Evolutionary conservation across 2,329 filamentous ascomycete species (phyloP), one percentile per base, ranked within the genome.

Genomic region (Venturia nashicola): DNA sequence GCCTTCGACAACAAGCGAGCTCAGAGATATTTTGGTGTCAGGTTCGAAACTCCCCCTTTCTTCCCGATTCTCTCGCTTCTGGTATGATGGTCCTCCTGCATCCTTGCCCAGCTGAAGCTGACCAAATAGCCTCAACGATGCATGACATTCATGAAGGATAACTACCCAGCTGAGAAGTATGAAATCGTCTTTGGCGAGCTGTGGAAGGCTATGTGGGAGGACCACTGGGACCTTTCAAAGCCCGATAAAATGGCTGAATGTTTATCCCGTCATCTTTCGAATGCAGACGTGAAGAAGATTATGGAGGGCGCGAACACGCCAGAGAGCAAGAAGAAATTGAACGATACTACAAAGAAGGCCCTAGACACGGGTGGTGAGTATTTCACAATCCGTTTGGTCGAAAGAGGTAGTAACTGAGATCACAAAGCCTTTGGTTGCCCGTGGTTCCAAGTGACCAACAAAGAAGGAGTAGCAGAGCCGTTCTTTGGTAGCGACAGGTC

Each of bases 401-500:
- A 18, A 8, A 36, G 5, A 20, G 39, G 32, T 57, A 36, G 5
- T 57, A 6, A 34, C 8, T n/a, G 5, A 12, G 18, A 57, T 27
- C 27, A 27, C 1, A 48, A 36, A 32, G 89, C 89, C 0, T 93
- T 89, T 73, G 90, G 90, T 0, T 84, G 85, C 61, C 90, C 90
- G 1, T 93, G 89, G 89, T 78, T 89, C 66, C 86, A 85, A 81
- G 88, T 86, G 3, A 80, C 78, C 20, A 84, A 87, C 68, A 72
- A 70, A 1, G 72, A 80, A 66, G 86, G 86, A 0, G 73, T 79
- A 64, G 79, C 79, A 60, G 85, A 89, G 75, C 83, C 86, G 0
- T 90, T 91, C 72, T 92, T 92, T 74, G 89, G 89, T 2, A 91
- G 87, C 74, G 89, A 92, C 75, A 77, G 84, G 83, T 80, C 71